Conservation (phyloP, 1,284 basidiomycete genomes). For the Pseudozyma sp. region DNA sequence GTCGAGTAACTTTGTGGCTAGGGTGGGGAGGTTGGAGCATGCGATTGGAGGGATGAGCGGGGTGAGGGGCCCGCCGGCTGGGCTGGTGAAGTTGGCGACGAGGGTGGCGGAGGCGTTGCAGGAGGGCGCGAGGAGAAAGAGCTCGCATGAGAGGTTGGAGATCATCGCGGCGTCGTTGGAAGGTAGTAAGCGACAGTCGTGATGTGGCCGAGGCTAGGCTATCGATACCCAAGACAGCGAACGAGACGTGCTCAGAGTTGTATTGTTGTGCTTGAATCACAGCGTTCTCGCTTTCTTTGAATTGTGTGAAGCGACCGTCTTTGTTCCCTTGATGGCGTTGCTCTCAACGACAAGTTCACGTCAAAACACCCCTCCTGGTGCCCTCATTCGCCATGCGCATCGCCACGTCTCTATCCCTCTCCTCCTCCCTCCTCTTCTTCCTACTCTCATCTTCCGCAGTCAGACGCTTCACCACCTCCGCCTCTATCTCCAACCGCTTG, state of each 20-base stretch:
- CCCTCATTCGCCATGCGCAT: slow-evolving; percentile 21
- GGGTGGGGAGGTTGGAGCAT: slow-evolving; percentile 22
- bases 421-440: slow-evolving; percentile 18
- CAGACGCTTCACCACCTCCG: slow-evolving; percentile 5
- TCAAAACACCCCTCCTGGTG: slow-evolving; percentile 9
- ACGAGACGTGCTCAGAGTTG: no score
- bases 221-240: no score
- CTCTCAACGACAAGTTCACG: neutral
- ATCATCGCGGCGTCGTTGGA: slow-evolving; percentile 16
- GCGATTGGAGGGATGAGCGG: slow-evolving; percentile 12
- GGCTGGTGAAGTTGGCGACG: slow-evolving; percentile 29
- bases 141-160: slow-evolving; percentile 35
- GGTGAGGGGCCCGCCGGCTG: slow-evolving; percentile 1
- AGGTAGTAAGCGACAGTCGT: neutral
- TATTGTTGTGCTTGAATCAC: no score
- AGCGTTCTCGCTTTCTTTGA: no score
- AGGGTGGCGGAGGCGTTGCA: slow-evolving; percentile 26
- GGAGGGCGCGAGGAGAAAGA: slow-evolving; percentile 40
- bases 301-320: no score
- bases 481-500: slow-evolving; percentile 11
- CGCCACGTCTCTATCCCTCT: slow-evolving; percentile 29
- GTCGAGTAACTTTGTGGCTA: slow-evolving; percentile 27
- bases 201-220: neutral
- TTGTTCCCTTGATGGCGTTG: no score
- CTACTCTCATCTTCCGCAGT: neutral